phyloP scores from a whole-genome alignment of 305 asterid genomes.

The Fraxinus nigra region DNA sequence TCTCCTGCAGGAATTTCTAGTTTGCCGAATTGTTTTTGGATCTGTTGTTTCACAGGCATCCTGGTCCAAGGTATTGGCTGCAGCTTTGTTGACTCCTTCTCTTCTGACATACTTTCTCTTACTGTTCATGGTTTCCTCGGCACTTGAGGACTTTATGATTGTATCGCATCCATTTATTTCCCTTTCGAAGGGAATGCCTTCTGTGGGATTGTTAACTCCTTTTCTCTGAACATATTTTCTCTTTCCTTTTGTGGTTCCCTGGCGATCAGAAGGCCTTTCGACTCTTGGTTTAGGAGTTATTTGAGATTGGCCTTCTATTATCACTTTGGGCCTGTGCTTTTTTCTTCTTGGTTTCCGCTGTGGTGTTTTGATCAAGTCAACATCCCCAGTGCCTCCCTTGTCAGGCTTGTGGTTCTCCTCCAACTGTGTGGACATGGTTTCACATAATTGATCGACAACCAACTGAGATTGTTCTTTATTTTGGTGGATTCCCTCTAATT shows the following conservation, averaged over 20 bases:
- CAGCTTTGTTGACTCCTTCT: background rate
- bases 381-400: constrained; percentile 53
- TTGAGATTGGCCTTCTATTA: constrained; percentile 60
- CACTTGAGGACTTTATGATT: constrained; percentile 26
- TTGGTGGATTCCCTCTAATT: constrained; percentile 28
- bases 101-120: constrained; percentile 4
- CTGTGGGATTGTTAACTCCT: constrained; percentile 7
- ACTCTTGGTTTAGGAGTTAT: constrained; percentile 44
- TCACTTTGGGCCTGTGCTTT: constrained; percentile 92
- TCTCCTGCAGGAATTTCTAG: constrained; percentile 62
- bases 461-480: constrained; percentile 33
- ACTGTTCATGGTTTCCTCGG: constrained; percentile 8
- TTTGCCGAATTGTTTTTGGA: constrained; percentile 19
- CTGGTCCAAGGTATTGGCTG: constrained; percentile 27
- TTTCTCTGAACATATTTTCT: constrained; percentile 48
- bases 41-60: constrained; percentile 28
- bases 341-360: constrained; percentile 70
- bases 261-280: constrained; percentile 33
- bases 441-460: constrained; percentile 29
- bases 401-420: constrained; percentile 76
- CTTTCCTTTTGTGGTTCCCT: constrained; percentile 38
- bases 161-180: background rate
- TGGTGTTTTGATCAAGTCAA: constrained; percentile 59
- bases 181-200: constrained; percentile 4
- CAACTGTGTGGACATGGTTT: constrained; percentile 35